phyloP scores from a whole-genome alignment of 1,284 basidiomycete species.

The Tranzscheliella williamsii region DNA sequence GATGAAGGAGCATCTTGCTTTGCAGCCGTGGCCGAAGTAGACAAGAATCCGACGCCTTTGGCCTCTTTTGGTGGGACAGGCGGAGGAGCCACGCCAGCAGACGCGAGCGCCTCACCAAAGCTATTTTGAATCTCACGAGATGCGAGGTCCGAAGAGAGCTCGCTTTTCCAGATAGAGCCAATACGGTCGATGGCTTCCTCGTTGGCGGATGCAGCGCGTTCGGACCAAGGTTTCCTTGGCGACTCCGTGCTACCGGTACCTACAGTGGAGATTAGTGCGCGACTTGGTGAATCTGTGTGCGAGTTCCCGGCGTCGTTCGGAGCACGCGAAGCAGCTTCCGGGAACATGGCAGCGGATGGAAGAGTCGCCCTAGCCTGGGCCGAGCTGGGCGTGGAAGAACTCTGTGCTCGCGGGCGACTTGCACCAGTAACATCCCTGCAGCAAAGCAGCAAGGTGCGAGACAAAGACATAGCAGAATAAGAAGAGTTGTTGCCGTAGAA shows the following conservation, averaged over 20 bases:
- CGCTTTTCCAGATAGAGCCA: conserved; percentile 44
- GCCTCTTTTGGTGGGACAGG: conserved; percentile 44
- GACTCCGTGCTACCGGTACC: conserved; percentile 5
- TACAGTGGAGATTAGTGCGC: conserved; percentile 2
- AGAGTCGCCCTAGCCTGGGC: no score
- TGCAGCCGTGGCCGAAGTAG: not conserved
- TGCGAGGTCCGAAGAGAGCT: conserved; percentile 34
- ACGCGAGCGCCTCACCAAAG: conserved; percentile 25
- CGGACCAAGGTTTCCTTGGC: conserved; percentile 9
- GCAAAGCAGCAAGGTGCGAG: no score
- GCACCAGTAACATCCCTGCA: conserved; percentile 19
- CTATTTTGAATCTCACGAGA: conserved; percentile 24
- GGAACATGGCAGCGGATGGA: no score
- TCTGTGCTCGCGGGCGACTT: conserved; percentile 2
- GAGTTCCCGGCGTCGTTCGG: no score
- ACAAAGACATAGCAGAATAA: no score
- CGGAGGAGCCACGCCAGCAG: conserved; percentile 22
- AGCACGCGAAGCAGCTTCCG: no score
- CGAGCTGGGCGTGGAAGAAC: no score
- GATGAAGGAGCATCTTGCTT: no score
- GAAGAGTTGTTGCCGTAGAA: no score
- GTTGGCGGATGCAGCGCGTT: conserved; percentile 14
- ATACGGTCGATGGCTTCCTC: conserved; percentile 38
- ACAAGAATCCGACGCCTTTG: conserved; percentile 27
- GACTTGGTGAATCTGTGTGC: no score